Conservation (phyloP, 352 stramenopile species). For the Globisporangium abappressorium region DNA sequence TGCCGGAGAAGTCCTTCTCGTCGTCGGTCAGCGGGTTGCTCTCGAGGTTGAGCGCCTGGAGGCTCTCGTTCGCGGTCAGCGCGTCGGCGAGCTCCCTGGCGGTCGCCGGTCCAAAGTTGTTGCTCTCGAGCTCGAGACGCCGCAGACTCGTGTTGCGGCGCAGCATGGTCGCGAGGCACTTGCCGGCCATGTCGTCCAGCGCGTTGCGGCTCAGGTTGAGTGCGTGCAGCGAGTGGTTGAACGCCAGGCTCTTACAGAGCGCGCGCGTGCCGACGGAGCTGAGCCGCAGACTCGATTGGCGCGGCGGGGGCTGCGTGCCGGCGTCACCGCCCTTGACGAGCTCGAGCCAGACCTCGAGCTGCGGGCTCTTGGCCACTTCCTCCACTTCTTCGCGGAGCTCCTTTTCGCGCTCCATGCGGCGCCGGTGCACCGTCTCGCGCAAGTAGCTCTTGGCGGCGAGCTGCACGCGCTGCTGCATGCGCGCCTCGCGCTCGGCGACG, state of each 20-base stretch:
- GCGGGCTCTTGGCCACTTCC: constrained; percentile 61
- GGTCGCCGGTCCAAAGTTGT: constrained; percentile 48
- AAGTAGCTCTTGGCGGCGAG: constrained; percentile 74
- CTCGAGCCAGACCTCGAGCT: constrained; percentile 71
- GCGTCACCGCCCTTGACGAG: constrained; percentile 34
- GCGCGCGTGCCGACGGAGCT: constrained; percentile 49
- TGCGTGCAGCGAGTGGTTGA: constrained; percentile 63
- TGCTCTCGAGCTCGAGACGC: constrained; percentile 68
- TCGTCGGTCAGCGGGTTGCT: constrained; percentile 79
- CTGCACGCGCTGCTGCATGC: constrained; percentile 66
- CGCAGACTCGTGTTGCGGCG: constrained; percentile 58
- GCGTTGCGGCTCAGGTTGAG: constrained; percentile 66
- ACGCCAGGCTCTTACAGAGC: constrained; percentile 65
- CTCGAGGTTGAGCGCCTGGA: constrained; percentile 65
- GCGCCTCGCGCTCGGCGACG: constrained; percentile 53
- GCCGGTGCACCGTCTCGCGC: constrained; percentile 67
- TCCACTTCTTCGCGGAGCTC: constrained; percentile 74
- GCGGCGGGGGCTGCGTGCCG: constrained; percentile 34
- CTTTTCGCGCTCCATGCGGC: constrained; percentile 58
- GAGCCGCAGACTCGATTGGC: constrained; percentile 53
- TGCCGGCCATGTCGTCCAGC: constrained; percentile 63
- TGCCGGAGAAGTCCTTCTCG: constrained; percentile 70
- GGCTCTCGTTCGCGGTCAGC: constrained; percentile 45
- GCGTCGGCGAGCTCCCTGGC: constrained; percentile 55
- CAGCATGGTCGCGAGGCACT: constrained; percentile 56